These are phyloP conservation scores for Pythium brassicae DNA, from an alignment of 352 stramenopile species.

Conservation along the genomic window DNA sequence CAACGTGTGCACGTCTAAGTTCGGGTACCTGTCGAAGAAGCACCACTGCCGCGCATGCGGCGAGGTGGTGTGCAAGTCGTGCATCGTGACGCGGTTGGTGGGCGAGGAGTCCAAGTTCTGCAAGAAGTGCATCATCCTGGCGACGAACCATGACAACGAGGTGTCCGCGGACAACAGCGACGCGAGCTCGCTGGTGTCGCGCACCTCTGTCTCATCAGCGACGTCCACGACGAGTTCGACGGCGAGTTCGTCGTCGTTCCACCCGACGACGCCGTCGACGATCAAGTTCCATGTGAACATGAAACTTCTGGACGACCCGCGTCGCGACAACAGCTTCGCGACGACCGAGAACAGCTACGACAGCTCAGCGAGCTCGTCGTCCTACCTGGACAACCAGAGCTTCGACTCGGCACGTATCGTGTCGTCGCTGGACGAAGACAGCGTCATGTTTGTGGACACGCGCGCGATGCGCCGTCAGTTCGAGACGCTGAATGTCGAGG, in stretches of 20 bases:
- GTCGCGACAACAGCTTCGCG: constrained; percentile 16
- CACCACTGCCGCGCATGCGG: constrained; percentile 67
- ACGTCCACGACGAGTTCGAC: constrained; percentile 7
- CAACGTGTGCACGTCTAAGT: constrained; percentile 56
- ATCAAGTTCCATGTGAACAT: constrained; percentile 33
- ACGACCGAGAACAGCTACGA: constrained; percentile 43
- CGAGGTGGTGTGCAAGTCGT: constrained; percentile 76
- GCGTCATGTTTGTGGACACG: constrained; percentile 34
- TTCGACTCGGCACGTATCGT: constrained; percentile 20
- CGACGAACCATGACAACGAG: constrained; percentile 32
- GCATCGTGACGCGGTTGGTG: constrained; percentile 48
- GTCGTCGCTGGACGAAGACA: constrained; percentile 36
- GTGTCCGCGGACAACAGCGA: constrained; percentile 19
- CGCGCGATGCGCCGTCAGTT: constrained; percentile 27
- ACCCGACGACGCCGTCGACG: background rate
- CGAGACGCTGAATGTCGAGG: constrained; percentile 2
- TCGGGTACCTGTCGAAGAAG: constrained; percentile 74
- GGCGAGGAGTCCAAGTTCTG: constrained; percentile 64
- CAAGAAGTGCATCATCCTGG: constrained; percentile 65
- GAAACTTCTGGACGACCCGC: constrained; percentile 32
- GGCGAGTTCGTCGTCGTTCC: background rate
- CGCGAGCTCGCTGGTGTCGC: constrained; percentile 25
- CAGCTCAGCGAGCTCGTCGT: constrained; percentile 11
- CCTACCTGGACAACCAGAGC: constrained; percentile 12
- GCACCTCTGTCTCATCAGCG: constrained; percentile 10